Conservation (phyloP, 306 rosid genomes). For the Medicago truncatula region DNA sequence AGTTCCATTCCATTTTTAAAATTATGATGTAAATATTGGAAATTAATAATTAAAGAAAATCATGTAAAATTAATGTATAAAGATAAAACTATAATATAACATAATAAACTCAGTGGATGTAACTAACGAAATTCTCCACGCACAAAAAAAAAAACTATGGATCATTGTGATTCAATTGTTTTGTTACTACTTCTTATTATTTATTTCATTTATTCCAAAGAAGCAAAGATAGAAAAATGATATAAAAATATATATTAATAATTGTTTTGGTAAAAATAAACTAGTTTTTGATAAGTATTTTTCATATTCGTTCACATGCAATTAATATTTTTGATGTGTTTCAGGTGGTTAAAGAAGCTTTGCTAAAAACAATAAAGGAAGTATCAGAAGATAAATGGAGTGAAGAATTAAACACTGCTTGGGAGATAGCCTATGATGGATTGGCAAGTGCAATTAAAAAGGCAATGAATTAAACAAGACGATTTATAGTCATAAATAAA, state of each 20-base stretch:
- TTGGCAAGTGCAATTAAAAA: conserved; percentile 40
- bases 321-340: not conserved
- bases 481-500: not conserved
- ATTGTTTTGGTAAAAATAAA: not conserved
- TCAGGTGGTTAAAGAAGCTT: conserved; percentile 42
- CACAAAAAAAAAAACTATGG: too few species aligned
- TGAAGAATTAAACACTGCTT: conserved; percentile 33
- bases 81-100: not conserved
- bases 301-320: not conserved
- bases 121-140: not conserved
- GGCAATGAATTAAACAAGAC: not conserved
- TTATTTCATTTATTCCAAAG: too few species aligned
- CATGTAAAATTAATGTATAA: too few species aligned
- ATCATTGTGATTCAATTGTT: not conserved
- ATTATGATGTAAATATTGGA: not conserved
- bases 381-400: conserved; percentile 40
- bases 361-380: conserved; percentile 37
- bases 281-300: not conserved
- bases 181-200: not conserved
- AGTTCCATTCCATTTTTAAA: too few species aligned
- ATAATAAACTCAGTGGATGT: not conserved
- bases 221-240: too few species aligned
- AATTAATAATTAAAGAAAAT: not conserved
- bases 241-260: too few species aligned
- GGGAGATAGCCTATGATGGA: conserved; percentile 43